phyloP scores from a whole-genome alignment of 2,329 filamentous ascomycete species.

The Fusarium foetens region DNA sequence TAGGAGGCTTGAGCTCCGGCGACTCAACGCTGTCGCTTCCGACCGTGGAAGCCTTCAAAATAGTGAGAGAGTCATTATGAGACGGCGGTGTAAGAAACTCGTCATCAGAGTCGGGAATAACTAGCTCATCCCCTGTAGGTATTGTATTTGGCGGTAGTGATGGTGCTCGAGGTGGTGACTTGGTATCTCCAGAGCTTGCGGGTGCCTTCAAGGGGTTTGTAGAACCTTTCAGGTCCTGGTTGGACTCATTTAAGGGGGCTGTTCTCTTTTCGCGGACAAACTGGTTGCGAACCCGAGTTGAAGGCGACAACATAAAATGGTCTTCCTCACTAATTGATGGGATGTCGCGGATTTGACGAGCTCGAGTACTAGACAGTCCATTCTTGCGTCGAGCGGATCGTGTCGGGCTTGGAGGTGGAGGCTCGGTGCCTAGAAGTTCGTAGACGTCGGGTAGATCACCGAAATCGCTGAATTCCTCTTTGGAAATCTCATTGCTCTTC shows the following conservation, averaged over 20 bases:
- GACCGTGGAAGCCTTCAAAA: constrained; percentile 5
- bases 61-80: constrained; percentile 32
- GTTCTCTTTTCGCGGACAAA: constrained; percentile 5
- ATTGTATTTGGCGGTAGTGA: neutral
- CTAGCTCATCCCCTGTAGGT: constrained; percentile 44
- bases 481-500: constrained; percentile 61
- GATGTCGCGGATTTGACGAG: constrained; percentile 31
- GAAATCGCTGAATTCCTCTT: constrained; percentile 49
- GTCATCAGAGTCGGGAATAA: constrained; percentile 68
- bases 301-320: constrained; percentile 42
- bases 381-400: constrained; percentile 40
- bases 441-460: constrained; percentile 66
- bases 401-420: constrained; percentile 51
- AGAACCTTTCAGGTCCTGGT: constrained; percentile 9
- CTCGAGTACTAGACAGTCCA: constrained; percentile 26
- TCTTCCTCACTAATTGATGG: constrained; percentile 36
- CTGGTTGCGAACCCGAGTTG: constrained; percentile 35
- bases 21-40: neutral
- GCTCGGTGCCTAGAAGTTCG: constrained; percentile 57
- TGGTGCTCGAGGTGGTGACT: neutral
- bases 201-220: constrained; percentile 15
- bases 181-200: constrained; percentile 6
- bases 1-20: neutral
- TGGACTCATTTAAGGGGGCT: constrained; percentile 3
- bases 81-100: constrained; percentile 57